Base-by-base conservation (phyloP, 208 protist genomes). In the Leishmania lainsoni region DNA sequence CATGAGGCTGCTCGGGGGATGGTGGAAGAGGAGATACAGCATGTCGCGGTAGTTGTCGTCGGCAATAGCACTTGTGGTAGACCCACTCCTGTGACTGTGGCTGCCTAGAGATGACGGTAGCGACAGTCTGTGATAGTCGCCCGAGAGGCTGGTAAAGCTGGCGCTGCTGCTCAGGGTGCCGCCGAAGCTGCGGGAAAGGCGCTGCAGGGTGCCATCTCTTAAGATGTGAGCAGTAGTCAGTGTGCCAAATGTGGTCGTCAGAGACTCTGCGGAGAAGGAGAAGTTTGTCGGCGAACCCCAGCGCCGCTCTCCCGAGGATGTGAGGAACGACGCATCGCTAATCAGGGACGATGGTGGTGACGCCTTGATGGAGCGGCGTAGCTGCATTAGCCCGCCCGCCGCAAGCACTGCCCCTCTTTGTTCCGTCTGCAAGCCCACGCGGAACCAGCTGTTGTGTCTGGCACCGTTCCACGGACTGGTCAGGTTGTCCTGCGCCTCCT, bases 1-100 rank as follows among this genome's bases (percentile, higher is more conserved):
- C 29, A 84, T 74, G 66, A 52, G 56, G 61, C 81, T 72, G 66
- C 84, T 87, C 14, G 80, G 84, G 22, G 84, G 84, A 29, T 76
- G 65, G n/a, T 26, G 75, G 39, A 87, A 87, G 20, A 76, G 76
- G 22, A 54, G 54, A 69, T 87, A 87, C n/a, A 84, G 77, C 17
- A 66, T 78, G 42, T 78, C 66, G 6, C 77, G 81, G 69, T 84
- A 81, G 8, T 12, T 61, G 49, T 79, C 80, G 69, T 84, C 79
- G 48, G 69, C 35, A 3, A 71, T 39, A 10, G 79, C 68, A 20
- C 61, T 75, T 29, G 56, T 35, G 20, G 35, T 29, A 17, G 75
- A 61, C 5, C 59, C 32, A 12, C 51, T 45, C 29, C 32, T 22
- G 22, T 14, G n/a, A 6, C 3, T 52, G 20, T 71, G 42, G 32